Conservation (phyloP, 2,329 filamentous ascomycete genomes). For the Fusarium aywerte region DNA sequence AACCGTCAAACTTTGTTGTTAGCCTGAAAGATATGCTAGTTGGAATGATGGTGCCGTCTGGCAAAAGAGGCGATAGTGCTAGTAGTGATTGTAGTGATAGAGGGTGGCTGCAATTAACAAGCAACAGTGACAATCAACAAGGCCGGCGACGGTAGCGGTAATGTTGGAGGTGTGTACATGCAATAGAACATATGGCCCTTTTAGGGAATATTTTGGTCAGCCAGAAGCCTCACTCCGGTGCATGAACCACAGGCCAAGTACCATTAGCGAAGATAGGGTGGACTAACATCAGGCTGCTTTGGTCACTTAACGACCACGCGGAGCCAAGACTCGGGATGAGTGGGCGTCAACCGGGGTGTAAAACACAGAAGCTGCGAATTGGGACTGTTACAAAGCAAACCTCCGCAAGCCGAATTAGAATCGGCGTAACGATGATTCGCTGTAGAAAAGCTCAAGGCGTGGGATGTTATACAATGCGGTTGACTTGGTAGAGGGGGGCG, state of each 20-base stretch:
- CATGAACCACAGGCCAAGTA: constrained; percentile 37
- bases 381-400: constrained; percentile 38
- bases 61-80: constrained; percentile 1
- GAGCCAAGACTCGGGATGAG: constrained; percentile 37
- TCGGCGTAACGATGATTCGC: constrained; percentile 42
- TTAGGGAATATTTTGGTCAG: constrained; percentile 41
- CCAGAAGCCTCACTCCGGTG: constrained; percentile 40
- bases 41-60: constrained; percentile 6
- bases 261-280: constrained; percentile 44
- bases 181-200: constrained; percentile 41
- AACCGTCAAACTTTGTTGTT: constrained; percentile 4
- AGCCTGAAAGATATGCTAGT: constrained; percentile 2
- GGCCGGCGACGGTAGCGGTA: constrained; percentile 15
- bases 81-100: constrained; percentile 8
- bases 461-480: constrained; percentile 34
- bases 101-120: constrained; percentile 28
- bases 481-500: constrained; percentile 40
- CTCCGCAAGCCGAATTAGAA: constrained; percentile 39
- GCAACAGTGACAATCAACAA: constrained; percentile 10
- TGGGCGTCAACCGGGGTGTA: constrained; percentile 30
- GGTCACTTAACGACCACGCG: constrained; percentile 39
- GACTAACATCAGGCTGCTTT: constrained; percentile 46
- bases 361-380: constrained; percentile 40
- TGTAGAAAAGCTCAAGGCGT: constrained; percentile 21
- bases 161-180: constrained; percentile 23